A percentile compares a stretch with the other conserved stretches of the same genome.
Conservation (phyloP, 441 rosid species). For the Adansonia rubrostipa region DNA sequence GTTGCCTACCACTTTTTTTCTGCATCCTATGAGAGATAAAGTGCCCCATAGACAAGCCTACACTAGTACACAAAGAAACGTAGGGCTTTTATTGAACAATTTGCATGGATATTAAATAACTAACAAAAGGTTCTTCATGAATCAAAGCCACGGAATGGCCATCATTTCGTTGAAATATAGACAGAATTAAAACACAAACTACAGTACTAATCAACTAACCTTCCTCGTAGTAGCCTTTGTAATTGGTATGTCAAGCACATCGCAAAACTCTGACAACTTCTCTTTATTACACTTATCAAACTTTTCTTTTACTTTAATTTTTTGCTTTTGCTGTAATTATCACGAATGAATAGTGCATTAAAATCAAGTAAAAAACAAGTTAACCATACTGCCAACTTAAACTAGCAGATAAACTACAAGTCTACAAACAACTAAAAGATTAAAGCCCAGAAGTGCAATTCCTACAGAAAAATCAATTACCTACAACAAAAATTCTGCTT, state of each 20-base stretch:
- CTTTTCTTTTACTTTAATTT: conserved; percentile 76
- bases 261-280: conserved; percentile 78
- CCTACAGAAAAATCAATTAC: not conserved
- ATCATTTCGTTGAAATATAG: not conserved
- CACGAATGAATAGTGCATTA: conserved; percentile 16
- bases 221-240: conserved; percentile 69
- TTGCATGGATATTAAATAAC: not conserved
- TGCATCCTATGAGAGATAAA: not conserved
- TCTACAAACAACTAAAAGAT: conserved; percentile 1
- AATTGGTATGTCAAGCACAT: conserved; percentile 71
- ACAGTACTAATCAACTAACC: conserved; percentile 44
- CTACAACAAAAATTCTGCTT: not conserved
- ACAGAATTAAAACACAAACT: conserved; percentile 4
- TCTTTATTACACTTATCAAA: conserved; percentile 87
- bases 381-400: not conserved
- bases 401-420: not conserved
- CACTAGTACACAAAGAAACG: not conserved
- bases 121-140: not conserved
- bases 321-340: conserved; percentile 76
- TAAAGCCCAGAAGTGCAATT: not conserved
- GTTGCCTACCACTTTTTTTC: not conserved
- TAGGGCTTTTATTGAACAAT: not conserved
- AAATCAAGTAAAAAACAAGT: not conserved
- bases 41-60: not conserved
- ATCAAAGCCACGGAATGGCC: not conserved